These are phyloP conservation scores for Scenedesmus sp. DNA, from an alignment of 163 green algal genomes.

Conservation along the genomic window DNA sequence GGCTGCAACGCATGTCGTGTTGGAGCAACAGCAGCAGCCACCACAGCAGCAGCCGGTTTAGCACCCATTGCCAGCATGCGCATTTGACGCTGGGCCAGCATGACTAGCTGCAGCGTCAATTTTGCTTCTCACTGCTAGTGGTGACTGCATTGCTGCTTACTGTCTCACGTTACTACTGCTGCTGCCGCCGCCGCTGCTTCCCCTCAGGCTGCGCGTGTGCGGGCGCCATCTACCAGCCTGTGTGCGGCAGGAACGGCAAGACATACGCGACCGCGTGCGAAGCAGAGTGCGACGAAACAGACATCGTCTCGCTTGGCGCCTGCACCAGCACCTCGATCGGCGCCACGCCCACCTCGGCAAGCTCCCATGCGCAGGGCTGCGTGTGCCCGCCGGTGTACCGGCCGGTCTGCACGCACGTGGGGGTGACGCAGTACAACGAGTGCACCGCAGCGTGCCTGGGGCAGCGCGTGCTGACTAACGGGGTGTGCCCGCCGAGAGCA, in stretches of 20 bases:
- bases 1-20: not conserved
- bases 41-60: too few species aligned
- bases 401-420: conserved; percentile 54
- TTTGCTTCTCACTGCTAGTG: too few species aligned
- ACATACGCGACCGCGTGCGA: conserved; percentile 42
- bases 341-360: not conserved
- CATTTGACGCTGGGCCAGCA: not conserved
- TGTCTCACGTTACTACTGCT: not conserved
- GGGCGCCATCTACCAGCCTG: not conserved
- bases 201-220: not conserved
- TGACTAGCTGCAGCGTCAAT: too few species aligned
- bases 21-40: not conserved
- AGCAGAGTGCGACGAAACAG: conserved; percentile 1
- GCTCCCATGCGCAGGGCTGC: not conserved
- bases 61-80: too few species aligned
- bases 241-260: conserved; percentile 1
- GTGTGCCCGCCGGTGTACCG: conserved; percentile 18
- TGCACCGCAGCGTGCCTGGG: conserved; percentile 48
- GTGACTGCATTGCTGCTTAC: not conserved
- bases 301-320: not conserved
- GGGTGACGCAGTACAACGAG: conserved; percentile 50
- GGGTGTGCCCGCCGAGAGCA: conserved; percentile 37
- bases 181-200: not conserved
- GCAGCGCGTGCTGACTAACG: conserved; percentile 12
- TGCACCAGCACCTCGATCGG: not conserved